These are phyloP conservation scores for Lophium mytilinum DNA, from an alignment of 495 filamentous ascomycete species.

Conservation along the genomic window DNA sequence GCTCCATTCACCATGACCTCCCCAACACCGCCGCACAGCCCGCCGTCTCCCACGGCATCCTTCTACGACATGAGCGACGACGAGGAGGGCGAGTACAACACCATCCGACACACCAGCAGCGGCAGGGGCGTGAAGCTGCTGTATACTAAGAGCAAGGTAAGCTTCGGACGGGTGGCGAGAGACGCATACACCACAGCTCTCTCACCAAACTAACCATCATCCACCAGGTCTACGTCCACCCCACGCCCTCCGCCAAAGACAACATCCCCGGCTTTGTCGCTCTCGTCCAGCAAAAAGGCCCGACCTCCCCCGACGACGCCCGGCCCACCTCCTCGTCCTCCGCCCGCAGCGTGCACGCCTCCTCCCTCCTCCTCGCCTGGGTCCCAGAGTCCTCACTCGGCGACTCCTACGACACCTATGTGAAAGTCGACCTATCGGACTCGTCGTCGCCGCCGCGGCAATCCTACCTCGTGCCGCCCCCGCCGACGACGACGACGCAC, in stretches of 20 bases:
- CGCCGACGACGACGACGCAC: conserved; percentile 72
- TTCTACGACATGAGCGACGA: conserved; percentile 97
- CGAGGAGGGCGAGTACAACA: conserved; percentile 91
- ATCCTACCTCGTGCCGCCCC: conserved; percentile 83
- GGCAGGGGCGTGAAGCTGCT: conserved; percentile 89
- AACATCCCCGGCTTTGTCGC: conserved; percentile 97
- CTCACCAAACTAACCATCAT: neutral
- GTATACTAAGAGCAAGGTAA: conserved; percentile 90
- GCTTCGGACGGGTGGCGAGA: conserved; percentile 12
- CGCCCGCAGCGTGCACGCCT: conserved; percentile 44
- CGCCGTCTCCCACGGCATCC: conserved; percentile 74
- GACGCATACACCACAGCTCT: neutral
- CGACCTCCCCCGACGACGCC: conserved; percentile 27
- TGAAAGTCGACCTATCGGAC: conserved; percentile 87
- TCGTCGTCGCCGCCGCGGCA: conserved; percentile 72
- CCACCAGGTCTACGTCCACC: conserved; percentile 86
- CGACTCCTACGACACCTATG: conserved; percentile 78
- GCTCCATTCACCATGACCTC: conserved; percentile 13
- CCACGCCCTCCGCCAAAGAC: conserved; percentile 84
- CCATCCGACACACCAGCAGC: conserved; percentile 74
- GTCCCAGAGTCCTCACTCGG: conserved; percentile 84
- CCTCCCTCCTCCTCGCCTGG: conserved; percentile 79
- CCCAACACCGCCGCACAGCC: conserved; percentile 21
- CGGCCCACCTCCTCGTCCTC: conserved; percentile 45
- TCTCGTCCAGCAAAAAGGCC: conserved; percentile 79